Base-by-base conservation (phyloP, 2,329 filamentous ascomycete species). In the Knoxdaviesia capensis region DNA sequence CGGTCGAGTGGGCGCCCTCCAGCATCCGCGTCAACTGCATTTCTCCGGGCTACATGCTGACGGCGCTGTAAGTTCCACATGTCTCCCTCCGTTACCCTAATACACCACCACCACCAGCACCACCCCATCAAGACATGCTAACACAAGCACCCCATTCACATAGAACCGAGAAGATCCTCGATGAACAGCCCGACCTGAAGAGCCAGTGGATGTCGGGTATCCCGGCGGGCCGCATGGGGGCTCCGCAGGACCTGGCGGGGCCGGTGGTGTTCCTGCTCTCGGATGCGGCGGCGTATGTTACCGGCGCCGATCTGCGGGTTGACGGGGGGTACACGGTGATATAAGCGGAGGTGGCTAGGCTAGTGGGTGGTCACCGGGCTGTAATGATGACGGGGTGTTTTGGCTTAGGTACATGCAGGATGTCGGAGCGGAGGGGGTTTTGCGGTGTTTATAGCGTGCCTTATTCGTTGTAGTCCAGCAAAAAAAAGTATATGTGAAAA, bases 1-100 rank as follows among this genome's bases (percentile, higher is more conserved):
- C 87, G 34, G 87, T 94, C 41, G 90, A 96, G 60, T 96, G 90
- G 88, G 86, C 88, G 0, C 69, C 77, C 50, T 75, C 79, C 34
- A 79, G 79, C 50, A 94, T 96, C 54, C 75, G 88, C 34, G 88
- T 96, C 50, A 96, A 96, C 65, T 90, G 83, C 60, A 90, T 96
- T 57, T 86, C 80, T 31, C 88, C 88, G 0, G 88, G 90, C 38
- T 96, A 96, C 62, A 96, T 96, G 88, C 65, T 94, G 50, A 94
- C 88, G 10, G 82, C 86, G 45, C 63, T 94, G 81, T 88, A 68
- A 73, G 80, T 63, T 35, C 34, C 38, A 33, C 40, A 36, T 38
- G 10, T 20, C 11, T 38, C 31, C 33, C 36, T 45, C 53, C 33
- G 20, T 20, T 20, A 20, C 20, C 20, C 20, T 20, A 3, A 20